Evolutionary conservation across 2,329 filamentous ascomycete genomes (phyloP).

Genomic region (Paracorniculantispora psalliotae): DNA sequence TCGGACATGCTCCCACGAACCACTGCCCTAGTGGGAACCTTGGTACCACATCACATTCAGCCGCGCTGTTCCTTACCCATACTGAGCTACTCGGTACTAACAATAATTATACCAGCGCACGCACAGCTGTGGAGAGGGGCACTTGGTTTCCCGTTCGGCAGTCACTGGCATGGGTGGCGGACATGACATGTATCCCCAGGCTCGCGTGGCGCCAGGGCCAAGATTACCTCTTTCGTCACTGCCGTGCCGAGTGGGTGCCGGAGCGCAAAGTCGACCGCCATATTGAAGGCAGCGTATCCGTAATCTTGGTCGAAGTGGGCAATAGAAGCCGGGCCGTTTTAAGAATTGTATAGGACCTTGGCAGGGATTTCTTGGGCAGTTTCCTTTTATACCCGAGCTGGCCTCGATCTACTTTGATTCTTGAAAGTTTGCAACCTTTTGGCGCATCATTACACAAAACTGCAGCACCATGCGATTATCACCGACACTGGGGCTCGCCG

Average conservation of each 20-base stretch:
- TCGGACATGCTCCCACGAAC: neutral
- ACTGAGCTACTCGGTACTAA: neutral
- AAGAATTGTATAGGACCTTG: neutral
- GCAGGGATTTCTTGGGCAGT: neutral
- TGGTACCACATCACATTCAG: neutral
- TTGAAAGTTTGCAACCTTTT: neutral
- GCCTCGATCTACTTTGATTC: neutral
- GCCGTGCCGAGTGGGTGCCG: neutral
- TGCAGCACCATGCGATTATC: neutral
- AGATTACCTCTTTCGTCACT: neutral
- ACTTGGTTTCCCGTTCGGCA: neutral
- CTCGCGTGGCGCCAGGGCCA: neutral
- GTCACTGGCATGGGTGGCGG: neutral
- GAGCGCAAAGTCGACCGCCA: neutral
- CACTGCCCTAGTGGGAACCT: neutral
- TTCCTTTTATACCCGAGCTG: neutral
- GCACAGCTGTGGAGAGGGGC: neutral
- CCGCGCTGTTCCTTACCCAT: neutral
- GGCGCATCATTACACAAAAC: neutral
- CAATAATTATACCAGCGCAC: too few relatives aligned
- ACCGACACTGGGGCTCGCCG: neutral
- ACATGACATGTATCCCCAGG: neutral
- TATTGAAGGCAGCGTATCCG: neutral
- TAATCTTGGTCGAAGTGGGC: neutral
- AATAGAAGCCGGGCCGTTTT: neutral